Conservation (phyloP, 225 moss, liverwort and hornwort species). For the Polytrichum formosum region DNA sequence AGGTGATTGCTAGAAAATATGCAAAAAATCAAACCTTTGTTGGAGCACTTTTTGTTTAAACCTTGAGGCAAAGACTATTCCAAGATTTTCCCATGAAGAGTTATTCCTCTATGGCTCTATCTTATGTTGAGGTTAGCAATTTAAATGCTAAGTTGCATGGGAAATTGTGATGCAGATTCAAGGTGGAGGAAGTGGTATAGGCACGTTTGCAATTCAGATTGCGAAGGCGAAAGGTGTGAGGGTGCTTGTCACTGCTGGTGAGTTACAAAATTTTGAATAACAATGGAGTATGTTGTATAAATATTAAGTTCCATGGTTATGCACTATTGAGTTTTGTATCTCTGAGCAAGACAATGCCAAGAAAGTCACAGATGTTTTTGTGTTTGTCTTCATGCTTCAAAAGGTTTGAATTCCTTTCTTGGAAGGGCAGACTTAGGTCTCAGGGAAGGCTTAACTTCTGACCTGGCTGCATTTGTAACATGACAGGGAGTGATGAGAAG, state of each 20-base stretch:
- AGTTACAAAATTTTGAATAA: conserved; percentile 3
- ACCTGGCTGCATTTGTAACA: not conserved
- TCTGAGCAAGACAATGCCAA: no score
- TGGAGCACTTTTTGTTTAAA: no score
- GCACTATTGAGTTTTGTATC: no score
- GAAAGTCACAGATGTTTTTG: no score
- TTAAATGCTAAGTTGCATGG: not conserved
- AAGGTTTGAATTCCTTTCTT: not conserved
- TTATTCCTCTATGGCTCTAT: not conserved
- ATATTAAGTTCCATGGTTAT: no score
- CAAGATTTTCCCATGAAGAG: not conserved
- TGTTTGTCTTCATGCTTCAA: not conserved
- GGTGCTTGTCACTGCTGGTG: conserved; percentile 74
- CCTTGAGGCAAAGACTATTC: no score
- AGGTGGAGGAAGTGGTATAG: conserved; percentile 88
- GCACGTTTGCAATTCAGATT: conserved; percentile 77
- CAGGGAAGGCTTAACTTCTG: no score
- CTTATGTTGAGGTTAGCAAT: not conserved
- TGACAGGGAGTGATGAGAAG: conserved; percentile 58
- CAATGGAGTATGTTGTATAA: no score
- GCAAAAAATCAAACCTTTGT: not conserved
- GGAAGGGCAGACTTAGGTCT: no score
- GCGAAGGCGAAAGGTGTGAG: conserved; percentile 72
- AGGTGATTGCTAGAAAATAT: not conserved
- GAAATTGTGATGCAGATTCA: conserved; percentile 42